These are phyloP conservation scores for Saccharomycodes ludwigii DNA, from an alignment of 805 yeast genomes.

Conservation along the genomic window DNA sequence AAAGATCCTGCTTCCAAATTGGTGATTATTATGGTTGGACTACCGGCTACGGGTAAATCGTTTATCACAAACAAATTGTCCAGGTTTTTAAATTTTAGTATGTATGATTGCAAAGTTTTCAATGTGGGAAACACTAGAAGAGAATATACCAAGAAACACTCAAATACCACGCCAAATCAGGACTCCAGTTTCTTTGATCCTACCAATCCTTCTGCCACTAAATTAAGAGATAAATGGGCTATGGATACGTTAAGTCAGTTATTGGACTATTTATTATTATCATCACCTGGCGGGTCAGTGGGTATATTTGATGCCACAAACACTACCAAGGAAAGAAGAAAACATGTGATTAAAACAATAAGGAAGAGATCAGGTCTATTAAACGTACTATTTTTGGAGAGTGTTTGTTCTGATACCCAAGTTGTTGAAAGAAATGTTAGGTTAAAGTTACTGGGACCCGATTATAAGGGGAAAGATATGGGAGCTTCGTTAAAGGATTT, in stretches of 20 bases:
- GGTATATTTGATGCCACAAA: constrained; percentile 87
- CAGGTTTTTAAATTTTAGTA: constrained; percentile 86
- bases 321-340: constrained; percentile 55
- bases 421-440: constrained; percentile 76
- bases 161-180: constrained; percentile 30
- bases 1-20: constrained; percentile 69
- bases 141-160: constrained; percentile 36
- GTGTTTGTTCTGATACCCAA: constrained; percentile 69
- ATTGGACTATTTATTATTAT: constrained; percentile 64
- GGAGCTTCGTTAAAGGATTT: constrained; percentile 71
- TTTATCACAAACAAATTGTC: constrained; percentile 86
- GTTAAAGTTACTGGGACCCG: constrained; percentile 86
- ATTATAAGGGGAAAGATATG: constrained; percentile 77
- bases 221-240: constrained; percentile 88
- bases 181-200: constrained; percentile 83
- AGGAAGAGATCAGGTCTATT: constrained; percentile 46
- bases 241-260: constrained; percentile 81
- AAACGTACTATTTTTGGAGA: constrained; percentile 75
- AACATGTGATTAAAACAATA: constrained; percentile 43
- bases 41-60: constrained; percentile 92
- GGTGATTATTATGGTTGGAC: constrained; percentile 92
- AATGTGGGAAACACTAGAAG: constrained; percentile 94
- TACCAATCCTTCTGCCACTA: constrained; percentile 48
- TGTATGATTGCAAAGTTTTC: constrained; percentile 80
- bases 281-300: constrained; percentile 76